Conservation (phyloP, 2,329 filamentous ascomycete genomes). For the Atkinsonella hypoxylon region DNA sequence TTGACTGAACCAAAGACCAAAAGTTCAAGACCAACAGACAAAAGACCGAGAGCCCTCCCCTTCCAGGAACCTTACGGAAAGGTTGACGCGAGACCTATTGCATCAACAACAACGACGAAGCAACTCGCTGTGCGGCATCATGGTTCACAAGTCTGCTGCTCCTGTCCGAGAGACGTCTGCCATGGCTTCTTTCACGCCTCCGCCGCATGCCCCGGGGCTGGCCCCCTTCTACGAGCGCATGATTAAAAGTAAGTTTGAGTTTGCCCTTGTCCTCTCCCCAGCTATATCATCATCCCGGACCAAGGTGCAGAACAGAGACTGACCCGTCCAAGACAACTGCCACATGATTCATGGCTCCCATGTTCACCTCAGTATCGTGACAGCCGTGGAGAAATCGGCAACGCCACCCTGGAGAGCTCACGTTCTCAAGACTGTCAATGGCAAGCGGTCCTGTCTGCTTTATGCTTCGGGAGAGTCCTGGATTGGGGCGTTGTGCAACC, state of each 20-base stretch:
- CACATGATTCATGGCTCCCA: conserved; percentile 14
- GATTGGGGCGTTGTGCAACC: not conserved
- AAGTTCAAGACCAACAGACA: too few relatives aligned
- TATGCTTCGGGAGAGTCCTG: not conserved
- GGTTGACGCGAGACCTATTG: too few relatives aligned
- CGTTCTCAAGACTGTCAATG: not conserved
- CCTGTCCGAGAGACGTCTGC: not conserved
- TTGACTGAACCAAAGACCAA: too few relatives aligned
- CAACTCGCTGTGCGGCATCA: too few relatives aligned
- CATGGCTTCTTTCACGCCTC: not conserved
- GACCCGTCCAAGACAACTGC: conserved; percentile 15
- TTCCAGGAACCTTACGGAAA: too few relatives aligned
- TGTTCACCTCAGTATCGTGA: conserved; percentile 12
- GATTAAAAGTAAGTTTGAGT: not conserved
- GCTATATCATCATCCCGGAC: not conserved
- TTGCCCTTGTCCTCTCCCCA: not conserved
- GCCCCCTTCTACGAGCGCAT: not conserved
- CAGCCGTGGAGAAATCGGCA: not conserved
- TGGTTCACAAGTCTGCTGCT: not conserved
- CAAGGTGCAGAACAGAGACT: not conserved
- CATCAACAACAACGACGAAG: too few relatives aligned
- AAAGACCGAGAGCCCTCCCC: too few relatives aligned
- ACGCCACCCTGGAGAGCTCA: not conserved
- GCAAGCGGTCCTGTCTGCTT: not conserved
- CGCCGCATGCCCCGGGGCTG: too few relatives aligned